These are phyloP conservation scores for Calycina marina DNA, from an alignment of 2,329 filamentous ascomycete species.

Conservation along the genomic window DNA sequence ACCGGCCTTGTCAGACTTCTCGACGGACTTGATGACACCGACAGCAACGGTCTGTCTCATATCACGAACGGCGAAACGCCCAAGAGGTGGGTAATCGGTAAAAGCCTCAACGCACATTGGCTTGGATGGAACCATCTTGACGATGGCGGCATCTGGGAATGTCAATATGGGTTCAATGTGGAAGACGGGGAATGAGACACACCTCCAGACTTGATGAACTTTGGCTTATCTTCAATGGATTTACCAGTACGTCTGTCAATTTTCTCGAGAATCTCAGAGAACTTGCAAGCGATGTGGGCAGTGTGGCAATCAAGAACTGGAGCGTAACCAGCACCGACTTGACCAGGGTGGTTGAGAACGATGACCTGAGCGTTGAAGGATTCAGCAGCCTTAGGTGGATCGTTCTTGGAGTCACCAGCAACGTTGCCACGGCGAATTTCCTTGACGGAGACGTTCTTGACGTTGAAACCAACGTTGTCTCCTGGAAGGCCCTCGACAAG, in stretches of 20 bases:
- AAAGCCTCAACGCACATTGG: constrained; percentile 99
- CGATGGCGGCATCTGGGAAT: constrained; percentile 99
- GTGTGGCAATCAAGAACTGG: constrained; percentile 99
- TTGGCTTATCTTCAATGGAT: constrained; percentile 56
- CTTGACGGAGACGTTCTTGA: constrained; percentile 99
- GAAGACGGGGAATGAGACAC: no score
- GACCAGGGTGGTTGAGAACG: constrained; percentile 99
- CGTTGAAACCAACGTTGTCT: constrained; percentile 99
- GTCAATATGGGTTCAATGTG: no score
- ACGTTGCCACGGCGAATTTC: constrained; percentile 99
- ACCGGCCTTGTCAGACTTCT: constrained; percentile 14
- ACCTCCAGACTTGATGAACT: background rate
- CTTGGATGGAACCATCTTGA: constrained; percentile 99
- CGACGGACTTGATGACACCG: constrained; percentile 81
- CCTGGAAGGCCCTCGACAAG: constrained; percentile 86
- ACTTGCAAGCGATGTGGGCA: constrained; percentile 99
- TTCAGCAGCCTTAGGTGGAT: constrained; percentile 76
- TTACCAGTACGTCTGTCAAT: constrained; percentile 99
- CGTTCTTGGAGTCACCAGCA: constrained; percentile 99
- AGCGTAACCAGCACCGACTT: constrained; percentile 98
- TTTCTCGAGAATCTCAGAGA: constrained; percentile 98
- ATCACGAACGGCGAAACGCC: constrained; percentile 97
- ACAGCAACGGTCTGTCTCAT: constrained; percentile 65
- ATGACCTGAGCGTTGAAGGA: constrained; percentile 99
- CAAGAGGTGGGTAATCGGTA: constrained; percentile 98